Evolutionary conservation across 2,329 filamentous ascomycete genomes (phyloP).

Genomic region (Fusarium sterilihyphosum): DNA sequence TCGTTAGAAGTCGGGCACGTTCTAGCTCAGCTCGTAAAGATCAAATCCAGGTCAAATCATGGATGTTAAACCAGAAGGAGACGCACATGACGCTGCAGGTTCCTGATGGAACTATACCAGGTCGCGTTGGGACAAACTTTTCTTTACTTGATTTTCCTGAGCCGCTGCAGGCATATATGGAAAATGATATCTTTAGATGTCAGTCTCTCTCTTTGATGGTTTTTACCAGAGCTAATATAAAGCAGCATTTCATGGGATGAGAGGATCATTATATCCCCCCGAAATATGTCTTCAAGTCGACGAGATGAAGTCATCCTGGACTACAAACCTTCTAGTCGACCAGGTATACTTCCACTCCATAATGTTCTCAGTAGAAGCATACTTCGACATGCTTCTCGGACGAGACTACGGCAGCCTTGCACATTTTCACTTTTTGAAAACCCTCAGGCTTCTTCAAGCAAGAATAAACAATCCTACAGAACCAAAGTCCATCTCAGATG

Average conservation of each 20-base stretch:
- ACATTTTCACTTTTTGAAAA: slow-evolving; percentile 35
- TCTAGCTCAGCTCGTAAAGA: not conserved
- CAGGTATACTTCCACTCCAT: slow-evolving; percentile 31
- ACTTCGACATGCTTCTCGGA: slow-evolving; percentile 6
- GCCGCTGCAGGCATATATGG: slow-evolving; percentile 31
- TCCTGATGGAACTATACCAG: slow-evolving; percentile 10
- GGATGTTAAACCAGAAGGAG: slow-evolving; percentile 17
- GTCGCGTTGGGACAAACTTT: slow-evolving; percentile 22
- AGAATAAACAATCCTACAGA: slow-evolving; percentile 4
- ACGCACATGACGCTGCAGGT: not conserved
- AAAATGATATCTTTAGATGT: slow-evolving; percentile 27
- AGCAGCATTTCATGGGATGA: slow-evolving; percentile 16
- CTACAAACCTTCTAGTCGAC: slow-evolving; percentile 24
- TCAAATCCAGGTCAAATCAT: slow-evolving; percentile 1
- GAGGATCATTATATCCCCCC: slow-evolving; percentile 23
- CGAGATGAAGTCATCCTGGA: slow-evolving; percentile 22
- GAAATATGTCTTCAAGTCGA: slow-evolving; percentile 34
- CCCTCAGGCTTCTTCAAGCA: slow-evolving; percentile 27
- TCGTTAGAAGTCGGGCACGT: slow-evolving; percentile 20
- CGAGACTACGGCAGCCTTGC: slow-evolving; percentile 3
- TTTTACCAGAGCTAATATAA: not conserved
- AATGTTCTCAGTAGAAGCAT: slow-evolving; percentile 24
- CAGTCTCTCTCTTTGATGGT: not conserved
- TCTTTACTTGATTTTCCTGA: slow-evolving; percentile 38
- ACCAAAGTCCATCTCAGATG: slow-evolving; percentile 7